Base-by-base conservation (phyloP, 2,329 filamentous ascomycete species). In the Monosporascus sp. region DNA sequence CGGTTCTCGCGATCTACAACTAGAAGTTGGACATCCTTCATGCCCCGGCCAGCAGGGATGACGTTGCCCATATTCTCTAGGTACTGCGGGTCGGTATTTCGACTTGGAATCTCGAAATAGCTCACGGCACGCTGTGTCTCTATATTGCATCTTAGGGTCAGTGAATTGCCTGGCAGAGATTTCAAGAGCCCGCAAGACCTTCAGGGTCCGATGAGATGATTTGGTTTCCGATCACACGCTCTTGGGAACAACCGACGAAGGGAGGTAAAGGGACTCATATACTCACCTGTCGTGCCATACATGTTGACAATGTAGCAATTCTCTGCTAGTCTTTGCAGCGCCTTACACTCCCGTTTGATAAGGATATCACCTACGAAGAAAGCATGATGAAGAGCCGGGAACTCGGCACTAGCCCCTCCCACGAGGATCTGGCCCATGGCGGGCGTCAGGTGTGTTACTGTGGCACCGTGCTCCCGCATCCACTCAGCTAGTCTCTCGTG, bases 281-380 rank as follows among this genome's bases (percentile, higher is more conserved):
- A 5, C 31, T 14, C 11, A 35, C 31, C 31, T 14, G 31, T 96
- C 0, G 90, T 90, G 43, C 92, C 91, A 65, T 91, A 95, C 84
- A 93, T 88, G 71, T 92, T 93, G 59, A 90, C 79, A 55, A 96
- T 91, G 56, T 79, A 79, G 54, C 83, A 84, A 57, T 93, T 92
- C 0, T 81, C 77, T 0, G 88, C 92, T 38, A 97, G 78, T 46
- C 83, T 78, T 53, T 89, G 88, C n/a, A 97, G 75, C 24, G 81
- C 79, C 43, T 79, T 78, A 70, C 90, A 95, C 63, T 97, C 93
- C 65, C 84, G 81, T 66, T 85, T 96, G 57, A 90, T 95, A 47
- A 97, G 71, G 37, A 97, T 77, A 65, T 97, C 93, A 35, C 94
- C 94, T 1, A 97, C 93, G 57, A 93, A 97, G 76, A 97, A 93